Percentiles rank a stretch among this genome's conserved stretches.
Evolutionary conservation across 345 rosid species (phyloP).

Genomic region (Moricandia moricandioides): DNA sequence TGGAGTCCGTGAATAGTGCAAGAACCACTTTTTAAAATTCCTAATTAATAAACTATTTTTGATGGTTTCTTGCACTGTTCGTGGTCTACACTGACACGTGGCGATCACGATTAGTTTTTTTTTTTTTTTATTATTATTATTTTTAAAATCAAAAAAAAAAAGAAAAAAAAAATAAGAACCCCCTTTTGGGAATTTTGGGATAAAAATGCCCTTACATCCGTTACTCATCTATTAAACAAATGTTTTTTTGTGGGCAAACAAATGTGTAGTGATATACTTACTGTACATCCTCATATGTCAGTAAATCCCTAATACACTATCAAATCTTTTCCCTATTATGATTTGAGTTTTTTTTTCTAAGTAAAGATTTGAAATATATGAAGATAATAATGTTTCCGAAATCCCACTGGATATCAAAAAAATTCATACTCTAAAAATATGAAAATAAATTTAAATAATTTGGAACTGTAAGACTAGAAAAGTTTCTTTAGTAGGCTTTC

Average conservation of each 20-base stretch:
- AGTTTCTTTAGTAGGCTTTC: neutral
- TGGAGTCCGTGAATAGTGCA: too few relatives aligned
- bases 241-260: neutral
- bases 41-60: too few relatives aligned
- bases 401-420: neutral
- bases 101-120: too few relatives aligned
- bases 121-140: too few relatives aligned
- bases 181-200: too few relatives aligned
- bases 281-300: neutral
- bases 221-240: neutral
- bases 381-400: neutral
- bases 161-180: too few relatives aligned
- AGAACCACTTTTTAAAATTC: too few relatives aligned
- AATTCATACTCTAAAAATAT: neutral
- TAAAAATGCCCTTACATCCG: too few relatives aligned
- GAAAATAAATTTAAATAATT: neutral
- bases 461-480: neutral
- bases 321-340: neutral
- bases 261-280: neutral
- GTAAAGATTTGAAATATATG: too few relatives aligned
- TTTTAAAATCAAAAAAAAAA: too few relatives aligned
- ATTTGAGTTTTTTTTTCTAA: neutral
- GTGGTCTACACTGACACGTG: too few relatives aligned
- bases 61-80: too few relatives aligned
- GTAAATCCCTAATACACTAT: neutral